A percentile compares a stretch with the other conserved stretches of the same genome.
Evolutionary conservation across 306 rosid species (phyloP).

Genomic region (Vigna angularis): DNA sequence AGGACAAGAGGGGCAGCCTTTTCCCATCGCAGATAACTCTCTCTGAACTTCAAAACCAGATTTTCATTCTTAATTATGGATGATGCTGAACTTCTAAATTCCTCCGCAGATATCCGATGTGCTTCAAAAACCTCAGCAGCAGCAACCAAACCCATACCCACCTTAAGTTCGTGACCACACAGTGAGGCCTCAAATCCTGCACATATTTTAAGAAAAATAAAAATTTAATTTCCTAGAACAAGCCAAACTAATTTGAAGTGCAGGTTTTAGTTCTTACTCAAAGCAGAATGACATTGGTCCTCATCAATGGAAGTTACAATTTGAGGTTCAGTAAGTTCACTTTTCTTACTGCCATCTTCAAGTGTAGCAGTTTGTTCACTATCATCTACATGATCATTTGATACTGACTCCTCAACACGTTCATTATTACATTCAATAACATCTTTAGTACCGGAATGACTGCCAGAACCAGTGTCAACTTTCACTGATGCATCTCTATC

Average conservation of each 20-base stretch:
- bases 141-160: conserved; percentile 77
- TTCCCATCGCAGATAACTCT: conserved; percentile 79
- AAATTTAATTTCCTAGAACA: conserved; percentile 34
- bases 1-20: conserved; percentile 87
- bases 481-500: conserved; percentile 47
- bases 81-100: conserved; percentile 64
- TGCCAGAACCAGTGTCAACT: conserved; percentile 41
- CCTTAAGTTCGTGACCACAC: conserved; percentile 75
- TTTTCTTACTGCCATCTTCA: conserved; percentile 51
- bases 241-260: conserved; percentile 35
- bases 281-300: conserved; percentile 48
- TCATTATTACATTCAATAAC: conserved; percentile 44
- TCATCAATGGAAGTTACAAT: conserved; percentile 48
- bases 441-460: conserved; percentile 46
- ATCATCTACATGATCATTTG: conserved; percentile 42
- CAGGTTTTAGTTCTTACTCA: conserved; percentile 43
- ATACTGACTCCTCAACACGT: conserved; percentile 39
- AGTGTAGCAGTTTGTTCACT: conserved; percentile 41
- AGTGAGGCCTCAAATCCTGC: conserved; percentile 89
- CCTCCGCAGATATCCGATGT: conserved; percentile 62
- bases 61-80: conserved; percentile 74
- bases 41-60: conserved; percentile 66
- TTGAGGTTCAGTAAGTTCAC: conserved; percentile 50
- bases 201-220: conserved; percentile 41
- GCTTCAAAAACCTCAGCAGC: conserved; percentile 81